Base-by-base conservation (phyloP, 2,329 filamentous ascomycete genomes). In the Colletotrichum trifolii region DNA sequence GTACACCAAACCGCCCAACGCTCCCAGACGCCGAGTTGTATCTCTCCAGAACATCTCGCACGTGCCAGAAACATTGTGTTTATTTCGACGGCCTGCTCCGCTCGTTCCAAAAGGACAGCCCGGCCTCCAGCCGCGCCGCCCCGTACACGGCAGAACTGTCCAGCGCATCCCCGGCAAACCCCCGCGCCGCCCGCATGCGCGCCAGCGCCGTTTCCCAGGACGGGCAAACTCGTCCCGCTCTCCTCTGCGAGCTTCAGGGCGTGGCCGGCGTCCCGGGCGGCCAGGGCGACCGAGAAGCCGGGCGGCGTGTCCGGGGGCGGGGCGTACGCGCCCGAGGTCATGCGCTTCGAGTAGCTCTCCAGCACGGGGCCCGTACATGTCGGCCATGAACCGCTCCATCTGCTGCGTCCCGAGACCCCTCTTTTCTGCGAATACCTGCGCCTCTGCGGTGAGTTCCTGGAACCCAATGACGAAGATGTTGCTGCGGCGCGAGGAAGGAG, bases 401-500 rank as follows among this genome's bases (percentile, higher is more conserved):
- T 69, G 67, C 3, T 63, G 63, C 4, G 64, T 67, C 4, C 69
- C 71, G 1, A 75, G 62, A 0, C 72, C 70, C 2, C 70, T 73
- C 54, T 73, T 74, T 15, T 75, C 74, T 2, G 73, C 73, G 39
- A 76, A 69, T 8, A 74, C 72, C 13, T 73, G 73, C 3, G 73
- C 72, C 55, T 76, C 73, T 6, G 69, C 70, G 0, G 75, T 64
- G 9, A 75, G 61, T 38, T 76, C 73, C 68, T 67, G 61, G 25
- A 71, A 65, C 10, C 61, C 62, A 38, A 71, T 64, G 46, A 69
- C 69, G 8, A 67, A 70, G 10, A 81, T 79, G 60, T 81, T 81
- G 33, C 75, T 77, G 50, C 17, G 9, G 43, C 7, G 43, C 15
- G 15, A 17, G 15, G 25, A 10, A 46, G 8, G 10, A 15, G 8